Conservation (phyloP, 1,284 basidiomycete genomes). For the Anthracocystis panici-leucophaei region DNA sequence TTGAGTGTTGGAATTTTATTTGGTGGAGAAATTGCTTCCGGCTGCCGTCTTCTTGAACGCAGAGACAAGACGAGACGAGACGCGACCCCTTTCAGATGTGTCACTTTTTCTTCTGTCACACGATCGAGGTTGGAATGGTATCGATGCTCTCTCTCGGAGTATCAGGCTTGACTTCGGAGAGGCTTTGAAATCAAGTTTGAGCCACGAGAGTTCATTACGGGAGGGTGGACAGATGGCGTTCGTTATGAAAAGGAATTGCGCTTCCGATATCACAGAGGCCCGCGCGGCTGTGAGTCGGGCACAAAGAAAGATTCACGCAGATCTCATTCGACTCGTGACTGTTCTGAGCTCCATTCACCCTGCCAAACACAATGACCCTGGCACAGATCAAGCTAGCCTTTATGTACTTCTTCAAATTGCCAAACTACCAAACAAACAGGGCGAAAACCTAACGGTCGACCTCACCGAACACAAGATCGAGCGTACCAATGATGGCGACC, state of each 20-base stretch:
- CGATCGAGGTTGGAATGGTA: not conserved
- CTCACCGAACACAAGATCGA: constrained; percentile 69
- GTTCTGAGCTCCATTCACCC: not conserved
- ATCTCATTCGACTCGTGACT: too few species aligned
- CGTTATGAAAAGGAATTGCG: too few species aligned
- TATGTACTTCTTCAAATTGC: constrained; percentile 15
- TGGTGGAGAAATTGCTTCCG: constrained; percentile 25
- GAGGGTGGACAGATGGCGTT: too few species aligned
- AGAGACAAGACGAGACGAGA: constrained; percentile 1
- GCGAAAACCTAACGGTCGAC: constrained; percentile 55
- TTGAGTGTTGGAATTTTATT: constrained; percentile 16
- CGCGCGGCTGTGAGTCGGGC: too few species aligned
- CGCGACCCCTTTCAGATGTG: not conserved
- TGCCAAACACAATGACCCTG: not conserved
- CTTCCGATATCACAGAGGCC: too few species aligned
- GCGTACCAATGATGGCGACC: constrained; percentile 68
- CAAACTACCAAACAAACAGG: constrained; percentile 14
- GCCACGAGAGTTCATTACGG: too few species aligned
- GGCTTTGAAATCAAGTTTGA: too few species aligned
- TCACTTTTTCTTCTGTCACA: not conserved
- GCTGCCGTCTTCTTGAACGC: constrained; percentile 2
- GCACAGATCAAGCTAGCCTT: not conserved
- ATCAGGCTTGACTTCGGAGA: too few species aligned
- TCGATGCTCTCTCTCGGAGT: not conserved
- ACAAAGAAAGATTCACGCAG: not conserved